Base-by-base conservation (phyloP, 257 asterid genomes). In the Oldenlandia corymbosa region DNA sequence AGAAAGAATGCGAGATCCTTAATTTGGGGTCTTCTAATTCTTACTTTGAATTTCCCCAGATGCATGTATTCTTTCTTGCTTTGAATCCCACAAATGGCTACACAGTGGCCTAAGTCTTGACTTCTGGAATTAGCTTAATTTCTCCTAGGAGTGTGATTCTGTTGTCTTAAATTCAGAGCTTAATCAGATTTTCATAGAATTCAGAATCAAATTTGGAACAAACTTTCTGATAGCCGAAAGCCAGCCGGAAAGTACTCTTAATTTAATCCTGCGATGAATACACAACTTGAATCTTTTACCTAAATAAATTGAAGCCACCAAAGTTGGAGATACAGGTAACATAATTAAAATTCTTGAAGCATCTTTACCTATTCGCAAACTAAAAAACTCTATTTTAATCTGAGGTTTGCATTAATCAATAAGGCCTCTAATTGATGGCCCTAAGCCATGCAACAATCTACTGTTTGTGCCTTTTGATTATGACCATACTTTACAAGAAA, bases 271-370 rank as follows among this genome's bases (percentile, higher is more conserved):
- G 18, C 56, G 7, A 5, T 14, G 0, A 9, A 20, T 12, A 53
- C 2, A 46, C n/a, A 50, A 36, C 10, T 43, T 50, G 41, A 20
- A 10, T 60, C 41, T 32, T 4, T 8, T 10, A 24, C 34, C 28
- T 31, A 45, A 57, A 11, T 37, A 6, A 52, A 24, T 24, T 10
- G 50, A 62, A 62, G 41, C 74, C 69, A 42, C 20, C 13, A 37
- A 62, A 56, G 13, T 41, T 58, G 73, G 68, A 41, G 65, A 49
- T 18, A 34, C 42, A 27, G 5, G 18, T 45, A n/a, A n/a, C n/a
- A n/a, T n/a, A n/a, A n/a, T n/a, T n/a, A n/a, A 64, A 10, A 27
- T 65, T 74, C 51, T 69, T 65, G 62, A 60, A 74, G 72, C 64
- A 74, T 73, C 62, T 54, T 9, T 34, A 3, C 39, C 4, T 34